Conservation (phyloP, 2,329 filamentous ascomycete species). For the Lecanosticta acicola region DNA sequence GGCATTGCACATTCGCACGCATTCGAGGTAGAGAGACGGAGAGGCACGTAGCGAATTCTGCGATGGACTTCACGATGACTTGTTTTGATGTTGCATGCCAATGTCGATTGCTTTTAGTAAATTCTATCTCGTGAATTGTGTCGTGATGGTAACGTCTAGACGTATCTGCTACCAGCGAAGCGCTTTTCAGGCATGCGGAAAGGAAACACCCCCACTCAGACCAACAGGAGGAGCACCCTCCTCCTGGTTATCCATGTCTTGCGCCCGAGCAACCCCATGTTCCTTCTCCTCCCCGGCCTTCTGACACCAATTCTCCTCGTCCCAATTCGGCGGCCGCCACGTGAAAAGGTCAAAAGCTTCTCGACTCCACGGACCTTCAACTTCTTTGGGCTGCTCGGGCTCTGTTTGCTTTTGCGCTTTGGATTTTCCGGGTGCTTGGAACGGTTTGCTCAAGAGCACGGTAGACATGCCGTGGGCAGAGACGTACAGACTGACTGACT, state of each 20-base stretch:
- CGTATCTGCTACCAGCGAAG: too few species aligned
- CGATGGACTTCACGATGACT: too few species aligned
- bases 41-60: too few species aligned
- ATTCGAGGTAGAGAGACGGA: too few species aligned
- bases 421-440: constrained; percentile 25
- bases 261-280: background rate
- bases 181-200: constrained; percentile 1
- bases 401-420: constrained; percentile 6
- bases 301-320: constrained; percentile 29
- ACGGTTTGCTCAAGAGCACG: constrained; percentile 27
- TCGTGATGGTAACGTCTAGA: too few species aligned
- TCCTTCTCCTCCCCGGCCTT: constrained; percentile 3
- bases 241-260: background rate
- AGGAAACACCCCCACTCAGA: constrained; percentile 13
- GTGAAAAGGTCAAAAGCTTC: constrained; percentile 64
- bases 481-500: constrained; percentile 24
- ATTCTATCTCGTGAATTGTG: too few species aligned
- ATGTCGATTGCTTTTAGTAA: too few species aligned
- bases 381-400: constrained; percentile 36
- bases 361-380: constrained; percentile 61
- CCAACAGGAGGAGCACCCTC: constrained; percentile 6
- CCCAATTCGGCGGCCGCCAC: constrained; percentile 48
- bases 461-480: constrained; percentile 23
- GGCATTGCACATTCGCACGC: too few species aligned
- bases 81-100: too few species aligned